These are phyloP conservation scores for Ceratobasidium sp. DNA, from an alignment of 1,284 basidiomycete genomes.

Conservation along the genomic window DNA sequence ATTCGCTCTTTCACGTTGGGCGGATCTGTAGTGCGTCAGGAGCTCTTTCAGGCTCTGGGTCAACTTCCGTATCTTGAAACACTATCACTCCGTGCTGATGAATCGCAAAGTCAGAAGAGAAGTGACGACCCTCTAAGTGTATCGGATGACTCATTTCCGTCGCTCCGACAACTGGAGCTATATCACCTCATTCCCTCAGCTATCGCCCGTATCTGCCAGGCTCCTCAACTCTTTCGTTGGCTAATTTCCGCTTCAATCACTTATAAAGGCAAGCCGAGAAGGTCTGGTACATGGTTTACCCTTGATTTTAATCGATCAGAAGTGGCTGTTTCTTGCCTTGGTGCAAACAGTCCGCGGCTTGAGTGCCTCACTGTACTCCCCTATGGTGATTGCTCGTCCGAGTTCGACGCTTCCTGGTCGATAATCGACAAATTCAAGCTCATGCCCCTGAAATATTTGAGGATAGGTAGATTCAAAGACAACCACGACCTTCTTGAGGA, in stretches of 20 bases:
- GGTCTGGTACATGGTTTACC: background rate
- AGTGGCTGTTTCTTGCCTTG: background rate
- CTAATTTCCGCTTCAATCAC: background rate
- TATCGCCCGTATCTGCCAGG: background rate
- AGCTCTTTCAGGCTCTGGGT: background rate
- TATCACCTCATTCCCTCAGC: background rate
- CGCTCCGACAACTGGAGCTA: background rate
- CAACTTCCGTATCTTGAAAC: background rate
- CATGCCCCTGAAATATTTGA: background rate
- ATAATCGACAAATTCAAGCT: background rate
- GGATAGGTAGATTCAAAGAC: background rate
- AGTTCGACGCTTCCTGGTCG: background rate
- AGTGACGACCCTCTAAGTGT: background rate
- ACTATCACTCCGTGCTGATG: background rate
- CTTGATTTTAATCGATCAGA: background rate
- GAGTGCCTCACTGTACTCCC: background rate
- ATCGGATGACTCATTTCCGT: background rate
- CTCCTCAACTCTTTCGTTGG: background rate
- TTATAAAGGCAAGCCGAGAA: background rate
- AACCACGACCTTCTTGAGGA: background rate
- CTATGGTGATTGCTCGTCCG: background rate
- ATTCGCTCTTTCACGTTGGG: background rate
- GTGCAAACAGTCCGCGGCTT: background rate
- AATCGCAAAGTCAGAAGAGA: background rate
- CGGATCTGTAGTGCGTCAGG: background rate